A percentile compares a stretch with the other conserved stretches of the same genome.
These are phyloP conservation scores for Russula ochroleuca DNA, from an alignment of 768 basidiomycete species.

Conservation along the genomic window DNA sequence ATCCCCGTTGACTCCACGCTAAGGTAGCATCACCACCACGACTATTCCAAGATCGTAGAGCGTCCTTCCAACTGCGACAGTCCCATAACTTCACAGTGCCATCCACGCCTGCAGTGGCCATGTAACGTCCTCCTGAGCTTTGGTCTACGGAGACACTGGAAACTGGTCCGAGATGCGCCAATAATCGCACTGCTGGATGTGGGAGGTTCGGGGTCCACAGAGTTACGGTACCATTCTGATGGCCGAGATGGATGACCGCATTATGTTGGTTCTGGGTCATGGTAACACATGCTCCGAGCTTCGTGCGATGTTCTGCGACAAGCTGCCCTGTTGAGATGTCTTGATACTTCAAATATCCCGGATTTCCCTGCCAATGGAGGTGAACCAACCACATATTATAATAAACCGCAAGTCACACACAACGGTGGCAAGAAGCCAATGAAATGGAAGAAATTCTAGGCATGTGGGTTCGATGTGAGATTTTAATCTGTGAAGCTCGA, in stretches of 20 bases:
- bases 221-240: constrained; percentile 92
- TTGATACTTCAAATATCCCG: constrained; percentile 93
- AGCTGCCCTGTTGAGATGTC: constrained; percentile 92
- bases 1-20: constrained; percentile 84
- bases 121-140: constrained; percentile 79
- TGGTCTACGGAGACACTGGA: constrained; percentile 78
- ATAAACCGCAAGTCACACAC: constrained; percentile 43
- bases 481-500: constrained; percentile 84
- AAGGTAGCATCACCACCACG: constrained; percentile 64
- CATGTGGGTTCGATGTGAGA: constrained; percentile 84
- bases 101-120: constrained; percentile 87
- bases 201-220: constrained; percentile 95
- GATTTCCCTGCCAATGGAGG: constrained; percentile 55
- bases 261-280: constrained; percentile 92
- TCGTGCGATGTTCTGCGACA: constrained; percentile 83
- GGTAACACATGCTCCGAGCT: constrained; percentile 75
- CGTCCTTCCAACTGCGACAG: constrained; percentile 90
- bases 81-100: constrained; percentile 95
- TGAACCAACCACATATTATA: not conserved
- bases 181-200: constrained; percentile 84
- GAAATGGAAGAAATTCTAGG: constrained; percentile 91
- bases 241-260: constrained; percentile 91
- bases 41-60: constrained; percentile 72
- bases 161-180: constrained; percentile 88
- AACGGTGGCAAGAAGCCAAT: constrained; percentile 85